phyloP scores from a whole-genome alignment of 768 basidiomycete species.

The Hypsizygus marmoreus region DNA sequence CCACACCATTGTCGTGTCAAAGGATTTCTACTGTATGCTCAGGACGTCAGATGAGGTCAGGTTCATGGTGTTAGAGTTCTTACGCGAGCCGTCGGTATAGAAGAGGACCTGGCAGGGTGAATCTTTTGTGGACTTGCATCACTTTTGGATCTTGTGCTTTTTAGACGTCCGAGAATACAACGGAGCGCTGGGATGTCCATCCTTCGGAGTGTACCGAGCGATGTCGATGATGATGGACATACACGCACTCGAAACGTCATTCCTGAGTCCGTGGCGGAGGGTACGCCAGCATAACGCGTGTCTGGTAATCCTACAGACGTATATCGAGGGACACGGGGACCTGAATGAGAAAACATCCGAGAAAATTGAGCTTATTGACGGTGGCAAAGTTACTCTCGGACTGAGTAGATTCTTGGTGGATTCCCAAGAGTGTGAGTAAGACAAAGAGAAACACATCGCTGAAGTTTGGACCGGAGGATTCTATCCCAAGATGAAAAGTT shows the following conservation, averaged over 20 bases:
- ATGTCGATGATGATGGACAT: neutral
- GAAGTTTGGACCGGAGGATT: neutral
- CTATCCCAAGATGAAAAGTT: slow-evolving; percentile 9
- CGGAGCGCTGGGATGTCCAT: slow-evolving; percentile 9
- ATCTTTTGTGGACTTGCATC: slow-evolving; percentile 1
- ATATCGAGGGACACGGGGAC: neutral
- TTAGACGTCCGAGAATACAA: slow-evolving; percentile 3
- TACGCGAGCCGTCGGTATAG: neutral
- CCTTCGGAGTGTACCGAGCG: slow-evolving; percentile 12
- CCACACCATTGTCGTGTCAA: too few species aligned
- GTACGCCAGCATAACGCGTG: too few species aligned
- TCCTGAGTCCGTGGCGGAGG: neutral
- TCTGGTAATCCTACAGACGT: too few species aligned
- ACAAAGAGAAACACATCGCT: neutral
- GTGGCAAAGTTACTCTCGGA: neutral
- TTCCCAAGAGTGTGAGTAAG: slow-evolving; percentile 3
- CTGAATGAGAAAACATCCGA: neutral
- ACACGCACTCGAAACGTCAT: neutral
- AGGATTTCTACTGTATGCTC: too few species aligned
- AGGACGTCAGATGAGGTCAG: neutral
- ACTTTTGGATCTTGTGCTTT: neutral
- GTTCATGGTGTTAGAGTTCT: neutral
- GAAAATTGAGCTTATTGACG: slow-evolving; percentile 2
- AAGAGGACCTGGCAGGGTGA: slow-evolving; percentile 5
- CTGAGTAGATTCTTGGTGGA: neutral